Percentiles rank a stretch among this genome's conserved stretches.
phyloP scores from a whole-genome alignment of 192 early-diverging fungal species.

The Allomyces arbusculus region DNA sequence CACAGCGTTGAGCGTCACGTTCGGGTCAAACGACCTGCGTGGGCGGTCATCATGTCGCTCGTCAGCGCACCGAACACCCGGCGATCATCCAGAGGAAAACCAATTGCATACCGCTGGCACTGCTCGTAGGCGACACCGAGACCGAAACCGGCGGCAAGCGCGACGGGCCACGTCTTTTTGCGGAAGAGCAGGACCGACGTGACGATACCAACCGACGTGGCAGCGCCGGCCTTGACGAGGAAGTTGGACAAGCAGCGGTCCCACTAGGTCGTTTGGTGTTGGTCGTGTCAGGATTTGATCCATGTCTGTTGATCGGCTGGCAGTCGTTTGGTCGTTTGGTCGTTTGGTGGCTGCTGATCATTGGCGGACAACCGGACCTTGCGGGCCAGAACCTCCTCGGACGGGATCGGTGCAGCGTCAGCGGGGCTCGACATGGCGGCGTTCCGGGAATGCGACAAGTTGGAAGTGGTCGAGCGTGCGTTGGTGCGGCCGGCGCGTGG shows the following conservation, averaged over 20 bases:
- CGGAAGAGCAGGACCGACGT: constrained; percentile 67
- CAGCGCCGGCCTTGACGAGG: constrained; percentile 58
- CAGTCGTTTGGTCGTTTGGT: background rate
- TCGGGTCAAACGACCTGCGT: background rate
- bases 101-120: constrained; percentile 26
- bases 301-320: background rate
- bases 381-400: background rate
- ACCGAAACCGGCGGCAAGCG: constrained; percentile 59
- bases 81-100: too few relatives aligned
- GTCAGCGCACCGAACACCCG: background rate
- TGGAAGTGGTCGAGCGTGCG: too few relatives aligned
- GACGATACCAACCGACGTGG: constrained; percentile 67
- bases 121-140: constrained; percentile 65
- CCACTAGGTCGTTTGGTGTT: constrained; percentile 30
- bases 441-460: too few relatives aligned
- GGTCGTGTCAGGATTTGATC: background rate
- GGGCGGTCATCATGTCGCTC: background rate
- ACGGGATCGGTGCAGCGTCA: background rate
- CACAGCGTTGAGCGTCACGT: background rate
- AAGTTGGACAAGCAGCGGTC: constrained; percentile 66
- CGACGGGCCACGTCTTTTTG: constrained; percentile 73
- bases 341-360: too few relatives aligned
- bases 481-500: too few relatives aligned
- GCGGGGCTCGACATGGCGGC: too few relatives aligned
- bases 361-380: background rate